A percentile compares a stretch with the other conserved stretches of the same genome.
These are phyloP conservation scores for Boletus sp. DNA, from an alignment of 768 basidiomycete species.

Conservation along the genomic window DNA sequence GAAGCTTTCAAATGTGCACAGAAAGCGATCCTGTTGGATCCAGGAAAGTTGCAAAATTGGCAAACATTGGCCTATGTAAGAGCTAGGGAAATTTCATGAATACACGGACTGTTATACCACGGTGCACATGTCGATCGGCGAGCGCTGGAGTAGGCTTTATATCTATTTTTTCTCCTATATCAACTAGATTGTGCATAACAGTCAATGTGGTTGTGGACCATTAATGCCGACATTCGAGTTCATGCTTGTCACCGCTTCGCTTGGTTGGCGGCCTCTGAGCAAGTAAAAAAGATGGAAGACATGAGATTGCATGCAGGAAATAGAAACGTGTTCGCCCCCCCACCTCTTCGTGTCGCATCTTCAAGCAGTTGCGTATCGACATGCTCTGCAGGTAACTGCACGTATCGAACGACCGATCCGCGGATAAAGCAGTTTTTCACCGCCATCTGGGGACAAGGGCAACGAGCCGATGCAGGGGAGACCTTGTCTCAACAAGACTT, in stretches of 20 bases:
- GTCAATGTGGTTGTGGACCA: background rate
- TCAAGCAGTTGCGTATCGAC: conserved; percentile 95
- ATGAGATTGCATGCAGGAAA: conserved; percentile 1
- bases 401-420: conserved; percentile 97
- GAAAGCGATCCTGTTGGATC: conserved; percentile 56
- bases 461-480: background rate
- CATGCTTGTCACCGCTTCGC: conserved; percentile 32
- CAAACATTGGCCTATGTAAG: conserved; percentile 55
- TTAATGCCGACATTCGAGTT: background rate
- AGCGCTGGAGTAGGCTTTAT: background rate
- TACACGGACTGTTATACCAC: conserved; percentile 3
- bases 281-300: background rate
- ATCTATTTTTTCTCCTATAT: background rate
- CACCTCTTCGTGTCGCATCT: conserved; percentile 95
- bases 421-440: conserved; percentile 99
- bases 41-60: conserved; percentile 53
- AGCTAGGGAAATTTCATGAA: conserved; percentile 25
- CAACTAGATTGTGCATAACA: background rate
- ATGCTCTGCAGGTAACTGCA: conserved; percentile 86
- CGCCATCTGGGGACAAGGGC: conserved; percentile 66
- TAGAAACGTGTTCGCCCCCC: conserved; percentile 19
- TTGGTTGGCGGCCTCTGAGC: conserved; percentile 40
- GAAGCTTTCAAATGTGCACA: conserved; percentile 49
- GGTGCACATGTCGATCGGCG: background rate
- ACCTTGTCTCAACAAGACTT: background rate